Conservation (phyloP, 805 yeast genomes). For the Saturnispora ahearnii region DNA sequence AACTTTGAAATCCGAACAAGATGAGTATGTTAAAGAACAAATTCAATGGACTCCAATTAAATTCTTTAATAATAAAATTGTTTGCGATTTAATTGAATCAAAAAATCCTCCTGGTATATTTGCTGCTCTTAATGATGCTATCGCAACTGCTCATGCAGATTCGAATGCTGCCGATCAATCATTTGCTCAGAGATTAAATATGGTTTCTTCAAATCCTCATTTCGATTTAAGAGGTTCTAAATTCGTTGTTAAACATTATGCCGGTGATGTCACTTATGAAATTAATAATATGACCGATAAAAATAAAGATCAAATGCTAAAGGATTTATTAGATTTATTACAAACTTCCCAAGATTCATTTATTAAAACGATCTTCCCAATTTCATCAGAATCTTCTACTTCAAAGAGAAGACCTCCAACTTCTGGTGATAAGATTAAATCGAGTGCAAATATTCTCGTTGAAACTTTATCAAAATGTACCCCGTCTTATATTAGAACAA, state of each 20-base stretch:
- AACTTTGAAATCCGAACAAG: conserved; percentile 95
- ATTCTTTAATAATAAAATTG: conserved; percentile 91
- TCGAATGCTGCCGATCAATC: conserved; percentile 94
- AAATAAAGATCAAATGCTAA: conserved; percentile 88
- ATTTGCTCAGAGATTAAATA: conserved; percentile 81
- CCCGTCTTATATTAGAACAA: conserved; percentile 95
- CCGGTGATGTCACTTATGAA: conserved; percentile 96
- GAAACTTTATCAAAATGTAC: conserved; percentile 83
- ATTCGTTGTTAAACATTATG: conserved; percentile 90
- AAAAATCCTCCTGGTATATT: conserved; percentile 93
- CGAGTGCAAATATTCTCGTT: conserved; percentile 82
- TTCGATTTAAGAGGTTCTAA: conserved; percentile 78
- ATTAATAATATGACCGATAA: conserved; percentile 88
- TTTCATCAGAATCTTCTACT: conserved; percentile 46
- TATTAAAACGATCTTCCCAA: conserved; percentile 52
- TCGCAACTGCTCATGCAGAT: conserved; percentile 98
- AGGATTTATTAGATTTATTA: conserved; percentile 75
- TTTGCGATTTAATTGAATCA: conserved; percentile 92
- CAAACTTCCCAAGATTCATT: conserved; percentile 64
- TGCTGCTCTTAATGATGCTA: conserved; percentile 93
- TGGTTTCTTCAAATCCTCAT: conserved; percentile 75
- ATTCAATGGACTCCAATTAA: conserved; percentile 97
- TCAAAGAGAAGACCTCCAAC: conserved; percentile 83
- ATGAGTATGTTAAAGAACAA: conserved; percentile 90
- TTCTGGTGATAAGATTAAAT: conserved; percentile 90